Conservation (phyloP, 345 rosid species). For the Citrus australasica region DNA sequence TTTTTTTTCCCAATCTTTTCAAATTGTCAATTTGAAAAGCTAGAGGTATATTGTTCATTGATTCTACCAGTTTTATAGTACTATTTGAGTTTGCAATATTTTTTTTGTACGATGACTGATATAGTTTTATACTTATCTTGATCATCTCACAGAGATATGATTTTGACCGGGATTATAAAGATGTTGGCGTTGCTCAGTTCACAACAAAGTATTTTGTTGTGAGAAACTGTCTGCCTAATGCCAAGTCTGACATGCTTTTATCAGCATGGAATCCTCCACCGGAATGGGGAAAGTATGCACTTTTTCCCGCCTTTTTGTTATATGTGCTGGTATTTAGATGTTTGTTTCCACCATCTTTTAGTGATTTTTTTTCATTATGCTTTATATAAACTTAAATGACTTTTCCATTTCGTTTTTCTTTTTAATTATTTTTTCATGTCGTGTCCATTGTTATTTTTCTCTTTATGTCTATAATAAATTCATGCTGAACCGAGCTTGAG, state of each 20-base stretch:
- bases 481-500: not conserved
- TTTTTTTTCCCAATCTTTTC: too few relatives aligned
- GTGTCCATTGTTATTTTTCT: not conserved
- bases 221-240: slow-evolving; percentile 76
- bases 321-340: not conserved
- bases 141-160: slow-evolving; percentile 68
- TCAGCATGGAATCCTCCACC: slow-evolving; percentile 98
- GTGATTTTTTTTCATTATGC: not conserved
- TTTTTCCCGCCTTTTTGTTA: slow-evolving; percentile 13
- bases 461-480: not conserved
- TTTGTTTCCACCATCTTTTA: not conserved
- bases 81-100: slow-evolving; percentile 1
- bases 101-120: slow-evolving; percentile 13
- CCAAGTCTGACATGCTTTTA: slow-evolving; percentile 85
- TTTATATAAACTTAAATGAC: not conserved
- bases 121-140: slow-evolving; percentile 4
- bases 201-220: slow-evolving; percentile 82
- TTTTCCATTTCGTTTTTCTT: not conserved
- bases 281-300: slow-evolving; percentile 94
- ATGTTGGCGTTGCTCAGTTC: slow-evolving; percentile 88
- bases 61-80: not conserved
- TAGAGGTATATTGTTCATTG: not conserved
- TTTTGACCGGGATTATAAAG: slow-evolving; percentile 98
- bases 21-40: not conserved
- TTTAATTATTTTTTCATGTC: too few relatives aligned